Evolutionary conservation across 2,329 filamentous ascomycete genomes (phyloP), one percentile per base, ranked within the genome.

Genomic region (Aureobasidium sp.): DNA sequence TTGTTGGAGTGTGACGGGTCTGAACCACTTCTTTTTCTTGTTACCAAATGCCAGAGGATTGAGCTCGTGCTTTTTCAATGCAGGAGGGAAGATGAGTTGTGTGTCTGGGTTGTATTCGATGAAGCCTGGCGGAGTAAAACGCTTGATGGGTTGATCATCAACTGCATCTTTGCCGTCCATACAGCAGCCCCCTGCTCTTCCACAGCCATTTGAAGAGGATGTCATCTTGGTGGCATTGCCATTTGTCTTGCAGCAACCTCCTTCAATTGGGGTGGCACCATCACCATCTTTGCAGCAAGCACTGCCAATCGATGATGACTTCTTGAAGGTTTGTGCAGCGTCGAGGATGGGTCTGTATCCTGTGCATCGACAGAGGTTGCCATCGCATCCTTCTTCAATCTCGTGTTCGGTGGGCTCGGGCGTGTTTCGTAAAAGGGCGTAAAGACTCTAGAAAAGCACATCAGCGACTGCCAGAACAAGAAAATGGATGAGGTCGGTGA

Each of bases 301-400:
- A 62, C 79, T 81, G 7, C 74, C 77, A 62, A 81, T 84, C 8
- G 69, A 70, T 25, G 71, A 74, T 25, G 78, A 74, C 24, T 74
- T 73, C 61, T 81, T 88, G 68, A 97, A 97, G 1, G 87, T 93
- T 62, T 94, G 89, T 2, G 93, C 93, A 6, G 91, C 91, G 67
- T 97, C 91, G 2, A 97, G 74, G 53, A 98, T 97, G 0, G 93
- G 89, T 49, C 90, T 77, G 66, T 98, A 98, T 4, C 93, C 93
- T 0, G 93, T 98, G 70, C 93, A 98, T 50, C 93, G 81, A 66
- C 93, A 98, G 24, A 97, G 73, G 60, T 98, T 98, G 0, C 93
- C 93, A 68, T 98, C 93, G 63, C 97, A 97, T 0, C 91, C 90
- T 71, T 97, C 93, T 69, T 98, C 93, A 29, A 97, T 79, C 25